Percentiles rank a stretch among this genome's conserved stretches.
phyloP scores from a whole-genome alignment of 1,139 yeast species.

The Geotrichum fermentans region DNA sequence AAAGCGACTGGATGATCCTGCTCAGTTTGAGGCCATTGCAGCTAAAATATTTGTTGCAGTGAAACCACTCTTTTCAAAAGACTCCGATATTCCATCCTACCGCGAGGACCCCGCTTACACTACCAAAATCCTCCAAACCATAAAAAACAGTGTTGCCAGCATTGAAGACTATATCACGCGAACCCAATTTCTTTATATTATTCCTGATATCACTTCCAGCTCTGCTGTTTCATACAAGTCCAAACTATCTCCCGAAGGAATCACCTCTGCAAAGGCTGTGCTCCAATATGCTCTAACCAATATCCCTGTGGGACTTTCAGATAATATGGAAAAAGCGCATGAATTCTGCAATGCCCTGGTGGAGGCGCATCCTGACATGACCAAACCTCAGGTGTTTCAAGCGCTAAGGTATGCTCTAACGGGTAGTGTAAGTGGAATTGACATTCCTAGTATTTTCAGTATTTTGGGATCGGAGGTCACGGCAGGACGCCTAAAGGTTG shows the following conservation, averaged over 20 bases:
- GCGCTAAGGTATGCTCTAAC: slow-evolving; percentile 66
- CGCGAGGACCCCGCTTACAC: slow-evolving; percentile 24
- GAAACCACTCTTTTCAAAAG: slow-evolving; percentile 20
- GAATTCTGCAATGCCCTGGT: slow-evolving; percentile 12
- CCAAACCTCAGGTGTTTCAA: slow-evolving; percentile 46
- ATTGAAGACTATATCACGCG: slow-evolving; percentile 24
- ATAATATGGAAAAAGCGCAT: slow-evolving; percentile 8
- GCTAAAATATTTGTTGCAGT: slow-evolving; percentile 16
- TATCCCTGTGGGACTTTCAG: slow-evolving; percentile 1
- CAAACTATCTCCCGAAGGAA: background rate
- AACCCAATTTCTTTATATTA: slow-evolving; percentile 24
- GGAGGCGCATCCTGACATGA: background rate
- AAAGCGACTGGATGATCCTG: slow-evolving; percentile 29
- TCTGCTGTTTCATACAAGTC: slow-evolving; percentile 30
- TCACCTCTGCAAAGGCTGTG: background rate
- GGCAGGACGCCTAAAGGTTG: background rate
- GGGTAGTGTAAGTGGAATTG: slow-evolving; percentile 67
- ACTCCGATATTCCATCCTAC: slow-evolving; percentile 23
- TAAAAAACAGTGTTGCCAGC: slow-evolving; percentile 24
- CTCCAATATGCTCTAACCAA: background rate
- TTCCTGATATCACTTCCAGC: slow-evolving; percentile 27
- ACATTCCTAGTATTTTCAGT: slow-evolving; percentile 55
- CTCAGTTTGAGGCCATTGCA: slow-evolving; percentile 21
- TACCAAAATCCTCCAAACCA: slow-evolving; percentile 20
- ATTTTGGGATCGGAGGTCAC: slow-evolving; percentile 49